Base-by-base conservation (phyloP, 106 monocot species). In the Platanthera guangdongensis region DNA sequence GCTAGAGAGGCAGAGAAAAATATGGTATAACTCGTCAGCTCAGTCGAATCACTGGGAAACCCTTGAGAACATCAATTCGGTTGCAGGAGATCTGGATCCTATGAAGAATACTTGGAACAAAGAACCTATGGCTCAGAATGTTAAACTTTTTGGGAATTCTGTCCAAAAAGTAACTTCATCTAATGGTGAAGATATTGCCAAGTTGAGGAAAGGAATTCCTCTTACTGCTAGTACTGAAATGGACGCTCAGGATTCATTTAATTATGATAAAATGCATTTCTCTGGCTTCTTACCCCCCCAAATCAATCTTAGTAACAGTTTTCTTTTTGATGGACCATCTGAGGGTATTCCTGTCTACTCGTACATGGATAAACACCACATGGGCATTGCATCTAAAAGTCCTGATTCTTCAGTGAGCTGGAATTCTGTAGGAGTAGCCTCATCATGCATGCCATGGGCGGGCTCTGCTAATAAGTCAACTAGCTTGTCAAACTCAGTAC, bases 291-390 rank as follows among this genome's bases (percentile, higher is more conserved):
- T 90, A 75, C 86, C 90, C 15, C 80, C 92, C 73, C 86, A 92
- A 51, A 75, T 87, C 49, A 86, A 79, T 64, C 74, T 63, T 80
- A 86, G 82, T 67, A 90, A 85, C 77, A 91, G 81, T 78, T 86
- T 89, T 70, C 75, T 93, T 71, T 84, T 71, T 89, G 96, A 97
- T 89, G 87, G 87, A 52, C 84, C 84, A 75, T 84, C 91, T 80
- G 91, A 89, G 78, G 92, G 91, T 71, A 89, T 97, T 77, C 96
- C 96, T 6, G 68, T 91, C 25, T 97, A 97, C 78, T 97, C 96
- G 16, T 78, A 83, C 73, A 73, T 81, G 50, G 85, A 84, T 65
- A 95, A 85, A 57, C 91, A 52, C 74, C 54, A 52, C 48, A 45
- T 51, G 39, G 81, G 80, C 73, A 72, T 75, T 60, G 76, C 67